phyloP scores from a whole-genome alignment of 208 protist genomes.

The Leishmania braziliensis region DNA sequence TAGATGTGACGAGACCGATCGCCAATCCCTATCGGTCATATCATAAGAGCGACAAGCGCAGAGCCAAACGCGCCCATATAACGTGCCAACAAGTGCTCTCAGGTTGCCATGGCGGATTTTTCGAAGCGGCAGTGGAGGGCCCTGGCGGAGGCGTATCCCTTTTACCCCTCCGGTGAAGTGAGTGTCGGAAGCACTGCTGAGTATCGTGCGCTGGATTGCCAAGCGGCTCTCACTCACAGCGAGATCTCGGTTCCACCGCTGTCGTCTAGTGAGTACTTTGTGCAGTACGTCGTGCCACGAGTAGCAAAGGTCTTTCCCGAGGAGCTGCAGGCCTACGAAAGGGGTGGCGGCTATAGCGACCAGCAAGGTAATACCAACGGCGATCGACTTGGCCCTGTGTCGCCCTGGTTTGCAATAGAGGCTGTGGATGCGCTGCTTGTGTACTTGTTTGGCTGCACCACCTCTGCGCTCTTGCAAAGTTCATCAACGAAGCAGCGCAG shows the following conservation, averaged over 20 bases:
- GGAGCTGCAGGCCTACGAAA: conserved; percentile 13
- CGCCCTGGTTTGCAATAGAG: neutral
- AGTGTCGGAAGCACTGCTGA: neutral
- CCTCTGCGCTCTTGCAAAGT: neutral
- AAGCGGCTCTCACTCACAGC: neutral
- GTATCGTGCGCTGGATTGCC: neutral
- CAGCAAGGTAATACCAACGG: neutral
- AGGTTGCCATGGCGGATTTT: conserved; percentile 10
- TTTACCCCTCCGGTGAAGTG: conserved; percentile 11
- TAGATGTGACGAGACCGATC: neutral
- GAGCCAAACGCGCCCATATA: neutral
- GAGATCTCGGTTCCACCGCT: neutral
- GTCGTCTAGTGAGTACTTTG: conserved; percentile 5
- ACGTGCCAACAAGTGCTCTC: neutral
- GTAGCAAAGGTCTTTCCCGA: conserved; percentile 23
- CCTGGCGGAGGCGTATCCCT: conserved; percentile 39
- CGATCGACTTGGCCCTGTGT: too few relatives aligned
- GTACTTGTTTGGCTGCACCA: conserved; percentile 4
- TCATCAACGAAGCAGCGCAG: neutral
- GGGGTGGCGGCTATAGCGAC: neutral
- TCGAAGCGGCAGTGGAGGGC: conserved; percentile 47
- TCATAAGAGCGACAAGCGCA: neutral
- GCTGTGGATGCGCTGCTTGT: conserved; percentile 13
- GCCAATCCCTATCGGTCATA: neutral
- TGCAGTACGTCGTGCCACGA: conserved; percentile 27